A percentile compares a stretch with the other conserved stretches of the same genome.
These are phyloP conservation scores for Cucurbita maxima DNA, from an alignment of 306 rosid genomes.

Conservation along the genomic window DNA sequence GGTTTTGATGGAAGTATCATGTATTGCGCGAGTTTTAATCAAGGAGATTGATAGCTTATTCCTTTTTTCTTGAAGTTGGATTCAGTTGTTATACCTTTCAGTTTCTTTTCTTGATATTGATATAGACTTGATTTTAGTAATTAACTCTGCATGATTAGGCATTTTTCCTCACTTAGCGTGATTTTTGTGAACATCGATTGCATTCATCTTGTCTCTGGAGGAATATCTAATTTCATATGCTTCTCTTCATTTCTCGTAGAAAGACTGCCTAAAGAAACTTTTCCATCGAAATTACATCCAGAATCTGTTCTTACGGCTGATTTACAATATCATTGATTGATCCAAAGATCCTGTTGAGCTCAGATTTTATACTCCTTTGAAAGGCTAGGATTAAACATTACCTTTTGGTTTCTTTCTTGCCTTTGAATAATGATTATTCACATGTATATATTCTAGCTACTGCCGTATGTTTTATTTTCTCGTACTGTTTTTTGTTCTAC, in stretches of 20 bases:
- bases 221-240: not conserved
- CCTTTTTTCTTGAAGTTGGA: not conserved
- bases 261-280: not conserved
- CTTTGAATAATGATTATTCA: not conserved
- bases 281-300: not conserved
- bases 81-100: not conserved
- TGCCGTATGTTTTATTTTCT: not conserved
- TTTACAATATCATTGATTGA: not conserved
- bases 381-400: not conserved
- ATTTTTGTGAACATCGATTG: not conserved
- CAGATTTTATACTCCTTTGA: not conserved
- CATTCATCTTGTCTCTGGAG: not conserved
- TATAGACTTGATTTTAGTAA: not conserved
- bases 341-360: not conserved
- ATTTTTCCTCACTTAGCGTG: not conserved
- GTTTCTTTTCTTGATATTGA: not conserved
- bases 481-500: not conserved
- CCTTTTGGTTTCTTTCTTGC: not conserved
- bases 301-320: not conserved
- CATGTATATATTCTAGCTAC: not conserved
- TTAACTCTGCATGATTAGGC: not conserved
- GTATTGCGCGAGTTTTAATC: not conserved
- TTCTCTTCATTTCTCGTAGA: not conserved
- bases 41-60: not conserved
- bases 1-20: not conserved